Evolutionary conservation across 2,329 filamentous ascomycete genomes (phyloP), one percentile per base, ranked within the genome.

Genomic region (Curvularia eragrostidis): DNA sequence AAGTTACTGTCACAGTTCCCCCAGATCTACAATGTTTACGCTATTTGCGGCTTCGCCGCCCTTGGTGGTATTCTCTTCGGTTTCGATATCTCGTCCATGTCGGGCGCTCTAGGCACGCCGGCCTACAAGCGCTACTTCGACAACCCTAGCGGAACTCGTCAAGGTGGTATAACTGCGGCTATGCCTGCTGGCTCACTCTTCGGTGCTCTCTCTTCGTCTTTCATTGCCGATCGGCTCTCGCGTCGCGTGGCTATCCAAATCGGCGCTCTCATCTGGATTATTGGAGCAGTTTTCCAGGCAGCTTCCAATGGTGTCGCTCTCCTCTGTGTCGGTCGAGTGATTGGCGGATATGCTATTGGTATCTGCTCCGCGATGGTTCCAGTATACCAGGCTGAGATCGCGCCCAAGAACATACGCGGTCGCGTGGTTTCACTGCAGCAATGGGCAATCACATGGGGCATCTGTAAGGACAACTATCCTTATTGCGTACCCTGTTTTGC

Each of bases 331-430:
- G 74, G 74, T 34, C 88, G 93, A 76, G 87, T 96, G 62, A 85
- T 95, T 75, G 91, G 91, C 55, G 93, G 93, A 79, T 80, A 96
- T 8, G 91, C 92, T 41, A 91, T 97, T 58, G 93, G 93, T 76
- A 90, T 93, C 73, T 83, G 96, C 46, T 96, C 93, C 0, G 94
- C 93, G 47, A 96, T 97, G 66, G 92, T 97, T 1, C 93, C 93
- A 0, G 90, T 97, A 44, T 97, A 96, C 74, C 93, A 97, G 75
- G 94, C 93, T 43, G 93, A 97, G 75, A 96, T 97, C 18, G 76
- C 78, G 2, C 76, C 76, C 13, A 78, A 77, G 56, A 69, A 76
- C 15, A 79, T 79, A 30, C 73, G 78, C 51, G 87, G 87, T 7
- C 81, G 86, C 10, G 82, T 89, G 2, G 85, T 90, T 15, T 84